These are phyloP conservation scores for Pholiota conissans DNA, from an alignment of 768 basidiomycete species.

Conservation along the genomic window DNA sequence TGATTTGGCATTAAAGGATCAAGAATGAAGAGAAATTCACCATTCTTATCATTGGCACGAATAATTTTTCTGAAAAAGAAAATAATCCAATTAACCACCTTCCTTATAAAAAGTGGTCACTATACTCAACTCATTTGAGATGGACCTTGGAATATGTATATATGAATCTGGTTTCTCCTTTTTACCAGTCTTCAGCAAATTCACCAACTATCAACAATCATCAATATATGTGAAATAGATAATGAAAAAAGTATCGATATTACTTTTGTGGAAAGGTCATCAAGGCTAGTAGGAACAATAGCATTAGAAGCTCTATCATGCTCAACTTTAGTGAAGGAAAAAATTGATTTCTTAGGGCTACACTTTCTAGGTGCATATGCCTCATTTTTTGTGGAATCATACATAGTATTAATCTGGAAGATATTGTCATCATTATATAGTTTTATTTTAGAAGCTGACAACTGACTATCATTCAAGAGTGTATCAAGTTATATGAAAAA, in stretches of 20 bases:
- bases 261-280: not conserved
- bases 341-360: not conserved
- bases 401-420: not conserved
- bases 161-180: not conserved
- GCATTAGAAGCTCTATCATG: not conserved
- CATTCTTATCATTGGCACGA: not conserved
- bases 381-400: not conserved
- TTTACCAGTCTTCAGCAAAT: not conserved
- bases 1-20: not conserved
- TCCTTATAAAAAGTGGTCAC: not conserved
- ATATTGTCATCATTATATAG: not conserved
- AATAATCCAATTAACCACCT: too few relatives aligned
- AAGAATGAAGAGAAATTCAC: not conserved
- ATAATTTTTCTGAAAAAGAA: not conserved
- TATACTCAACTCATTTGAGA: not conserved
- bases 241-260: not conserved
- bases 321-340: not conserved
- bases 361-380: not conserved
- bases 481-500: too few relatives aligned
- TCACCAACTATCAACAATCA: not conserved
- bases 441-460: not conserved
- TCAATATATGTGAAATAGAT: not conserved
- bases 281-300: not conserved
- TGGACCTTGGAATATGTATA: not conserved
- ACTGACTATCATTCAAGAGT: not conserved